Evolutionary conservation across 164 flowering plant genomes (phyloP).

Genomic region (Dillenia suffruticosa): DNA sequence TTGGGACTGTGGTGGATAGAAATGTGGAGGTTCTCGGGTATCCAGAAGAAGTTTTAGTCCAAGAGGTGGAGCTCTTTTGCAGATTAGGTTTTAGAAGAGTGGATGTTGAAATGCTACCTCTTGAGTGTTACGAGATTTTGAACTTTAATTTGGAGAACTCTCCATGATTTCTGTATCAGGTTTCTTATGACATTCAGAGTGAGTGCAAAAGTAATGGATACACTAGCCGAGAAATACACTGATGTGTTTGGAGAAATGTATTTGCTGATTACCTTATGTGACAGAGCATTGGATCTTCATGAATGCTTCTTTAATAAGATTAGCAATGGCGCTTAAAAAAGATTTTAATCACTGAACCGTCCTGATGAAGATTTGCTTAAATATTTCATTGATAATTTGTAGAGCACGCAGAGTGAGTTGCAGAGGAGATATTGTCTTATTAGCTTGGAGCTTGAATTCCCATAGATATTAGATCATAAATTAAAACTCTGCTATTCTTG

Average conservation of each 20-base stretch:
- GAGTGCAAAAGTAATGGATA: conserved; percentile 19
- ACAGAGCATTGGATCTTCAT: conserved; percentile 53
- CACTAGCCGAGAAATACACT: conserved; percentile 30
- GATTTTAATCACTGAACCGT: conserved; percentile 2
- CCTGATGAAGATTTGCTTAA: conserved; percentile 32
- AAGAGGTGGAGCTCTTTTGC: conserved; percentile 48
- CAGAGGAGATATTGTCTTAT: conserved; percentile 56
- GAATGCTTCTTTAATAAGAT: conserved; percentile 52
- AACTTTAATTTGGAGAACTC: conserved; percentile 35
- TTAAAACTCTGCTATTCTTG: conserved; percentile 35
- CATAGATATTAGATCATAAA: conserved; percentile 53
- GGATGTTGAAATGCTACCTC: conserved; percentile 42
- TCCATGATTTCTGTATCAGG: conserved; percentile 34
- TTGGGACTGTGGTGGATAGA: conserved; percentile 28
- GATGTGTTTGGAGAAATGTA: conserved; percentile 56
- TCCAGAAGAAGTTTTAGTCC: conserved; percentile 40
- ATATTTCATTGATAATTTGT: conserved; percentile 25
- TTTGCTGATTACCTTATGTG: conserved; percentile 55
- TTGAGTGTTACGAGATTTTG: conserved; percentile 43
- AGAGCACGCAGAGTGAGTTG: conserved; percentile 40
- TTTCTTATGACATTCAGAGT: conserved; percentile 48
- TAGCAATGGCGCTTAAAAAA: conserved; percentile 31
- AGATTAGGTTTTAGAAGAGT: conserved; percentile 33
- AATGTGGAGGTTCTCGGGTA: conserved; percentile 52
- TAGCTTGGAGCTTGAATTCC: conserved; percentile 37